These are phyloP conservation scores for Naumovozyma castellii DNA, from an alignment of 805 yeast genomes.

Conservation along the genomic window DNA sequence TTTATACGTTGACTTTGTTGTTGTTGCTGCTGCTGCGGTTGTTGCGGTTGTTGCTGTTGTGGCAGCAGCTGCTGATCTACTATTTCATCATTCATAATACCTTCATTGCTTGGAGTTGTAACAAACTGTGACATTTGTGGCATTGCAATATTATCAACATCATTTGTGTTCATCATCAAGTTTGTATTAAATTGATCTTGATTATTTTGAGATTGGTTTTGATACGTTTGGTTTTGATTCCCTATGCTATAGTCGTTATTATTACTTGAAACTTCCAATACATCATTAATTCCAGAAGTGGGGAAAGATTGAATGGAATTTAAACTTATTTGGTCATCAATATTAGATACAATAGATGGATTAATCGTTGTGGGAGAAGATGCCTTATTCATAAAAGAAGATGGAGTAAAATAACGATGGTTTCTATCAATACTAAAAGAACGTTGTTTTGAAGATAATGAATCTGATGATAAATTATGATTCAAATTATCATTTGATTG, in stretches of 20 bases:
- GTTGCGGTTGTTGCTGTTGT: no score
- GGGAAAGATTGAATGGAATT: constrained; percentile 11
- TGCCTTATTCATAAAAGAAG: constrained; percentile 7
- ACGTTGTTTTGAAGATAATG: constrained; percentile 6
- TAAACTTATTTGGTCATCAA: constrained; percentile 11
- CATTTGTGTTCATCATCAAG: no score
- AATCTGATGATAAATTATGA: not conserved
- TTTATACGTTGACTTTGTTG: not conserved
- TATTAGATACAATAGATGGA: constrained; percentile 10
- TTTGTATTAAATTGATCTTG: not conserved
- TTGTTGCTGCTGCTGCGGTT: not conserved
- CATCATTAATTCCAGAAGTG: constrained; percentile 3
- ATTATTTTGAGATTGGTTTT: not conserved
- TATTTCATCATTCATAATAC: no score
- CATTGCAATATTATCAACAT: not conserved
- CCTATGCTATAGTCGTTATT: not conserved
- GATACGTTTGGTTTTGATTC: constrained; percentile 2
- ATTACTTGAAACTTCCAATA: constrained; percentile 1
- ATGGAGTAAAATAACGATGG: constrained; percentile 10
- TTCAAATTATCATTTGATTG: not conserved
- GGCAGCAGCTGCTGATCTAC: no score
- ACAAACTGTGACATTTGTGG: not conserved
- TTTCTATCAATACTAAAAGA: constrained; percentile 16
- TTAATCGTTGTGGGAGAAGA: constrained; percentile 11
- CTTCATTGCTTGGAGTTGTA: not conserved